Base-by-base conservation (phyloP, 352 stramenopile genomes). In the Globisporangium camurandrum region DNA sequence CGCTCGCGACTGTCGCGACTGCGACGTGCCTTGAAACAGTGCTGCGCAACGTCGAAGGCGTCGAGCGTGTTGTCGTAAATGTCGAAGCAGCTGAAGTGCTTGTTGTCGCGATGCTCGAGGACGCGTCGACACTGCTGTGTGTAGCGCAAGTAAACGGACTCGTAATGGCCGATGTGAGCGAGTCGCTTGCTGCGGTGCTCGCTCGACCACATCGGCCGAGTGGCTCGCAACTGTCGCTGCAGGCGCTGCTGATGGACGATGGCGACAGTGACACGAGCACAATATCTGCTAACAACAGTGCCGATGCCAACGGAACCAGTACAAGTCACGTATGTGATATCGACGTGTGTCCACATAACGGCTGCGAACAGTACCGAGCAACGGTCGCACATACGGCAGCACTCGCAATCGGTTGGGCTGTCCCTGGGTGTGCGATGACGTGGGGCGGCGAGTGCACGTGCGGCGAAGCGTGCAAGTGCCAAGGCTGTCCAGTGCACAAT, bases 401-500 rank as follows among this genome's bases (percentile, higher is more conserved):
- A 4, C 56, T 91, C 5, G 82, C 82, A 27, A 62, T 91, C 28
- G 82, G 82, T 2, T 93, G 82, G 82, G 61, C 71, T 6, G 75
- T 93, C 4, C 76, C 82, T 38, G 82, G 82, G 0, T 93, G 82
- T 42, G 82, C 71, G 3, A 93, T 93, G 82, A 66, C 69, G 1
- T 81, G 62, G 61, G 82, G 82, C 6, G 73, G 75, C 39, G 79
- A 93, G 46, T 93, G 82, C 49, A 91, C 72, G 0, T 93, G 82
- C 19, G 82, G 77, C 8, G 79, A 90, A 54, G 66, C 61, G 30
- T 93, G 82, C 51, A 85, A 86, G 43, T 93, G 79, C 52, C 63
- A 57, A 19, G 82, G 82, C 14, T 93, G 82, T 59, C 79, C 81
- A 20, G 55, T 81, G 51, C 81, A 93, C 56, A 89, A 93, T 41